These are phyloP conservation scores for Aspergillus sp. DNA, from an alignment of 2,329 filamentous ascomycete species.

Conservation along the genomic window DNA sequence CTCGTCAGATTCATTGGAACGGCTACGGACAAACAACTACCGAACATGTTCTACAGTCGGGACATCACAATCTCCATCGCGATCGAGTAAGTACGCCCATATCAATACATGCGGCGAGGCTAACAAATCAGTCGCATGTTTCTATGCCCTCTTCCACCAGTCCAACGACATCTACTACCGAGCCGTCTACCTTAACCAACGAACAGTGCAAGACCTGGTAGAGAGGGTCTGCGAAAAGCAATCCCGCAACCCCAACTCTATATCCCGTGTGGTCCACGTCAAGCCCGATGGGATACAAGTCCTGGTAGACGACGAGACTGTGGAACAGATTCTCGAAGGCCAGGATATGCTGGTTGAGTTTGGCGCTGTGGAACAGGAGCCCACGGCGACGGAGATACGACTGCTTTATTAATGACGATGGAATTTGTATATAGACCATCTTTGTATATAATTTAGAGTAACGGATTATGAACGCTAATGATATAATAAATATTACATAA, in stretches of 20 bases:
- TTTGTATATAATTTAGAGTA: too few relatives aligned
- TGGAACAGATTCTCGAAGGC: constrained; percentile 73
- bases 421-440: too few relatives aligned
- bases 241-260: constrained; percentile 64
- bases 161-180: constrained; percentile 61
- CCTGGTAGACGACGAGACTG: constrained; percentile 79
- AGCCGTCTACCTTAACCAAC: constrained; percentile 74
- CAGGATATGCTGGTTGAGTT: constrained; percentile 70
- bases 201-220: constrained; percentile 68
- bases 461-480: too few relatives aligned
- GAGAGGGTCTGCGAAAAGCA: constrained; percentile 69
- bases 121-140: constrained; percentile 62
- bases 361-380: not conserved
- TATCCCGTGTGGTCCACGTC: constrained; percentile 65
- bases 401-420: too few relatives aligned
- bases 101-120: not conserved
- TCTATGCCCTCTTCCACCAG: constrained; percentile 63
- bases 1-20: too few relatives aligned
- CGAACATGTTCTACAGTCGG: too few relatives aligned
- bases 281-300: constrained; percentile 70
- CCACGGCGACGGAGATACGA: too few relatives aligned
- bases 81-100: not conserved
- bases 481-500: too few relatives aligned
- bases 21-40: too few relatives aligned
- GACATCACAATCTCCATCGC: not conserved